Conservation (phyloP, 73 alveolate genomes). For the Breviolum minutum region DNA sequence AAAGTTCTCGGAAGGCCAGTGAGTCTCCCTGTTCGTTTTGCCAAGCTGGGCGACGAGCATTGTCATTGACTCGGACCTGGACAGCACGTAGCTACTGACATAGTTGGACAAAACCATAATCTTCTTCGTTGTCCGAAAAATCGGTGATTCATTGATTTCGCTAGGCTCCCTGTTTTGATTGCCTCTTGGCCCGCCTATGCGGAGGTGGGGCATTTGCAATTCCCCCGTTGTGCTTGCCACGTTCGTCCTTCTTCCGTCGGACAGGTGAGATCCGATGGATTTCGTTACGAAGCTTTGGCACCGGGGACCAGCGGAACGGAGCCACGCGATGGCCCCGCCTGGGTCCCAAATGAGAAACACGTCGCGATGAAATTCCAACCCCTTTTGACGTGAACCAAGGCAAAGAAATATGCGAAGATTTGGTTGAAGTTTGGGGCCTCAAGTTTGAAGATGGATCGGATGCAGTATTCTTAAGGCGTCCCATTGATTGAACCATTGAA, state of each 20-base stretch:
- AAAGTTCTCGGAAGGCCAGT: too few species aligned
- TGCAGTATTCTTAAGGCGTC: not conserved
- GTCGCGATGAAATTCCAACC: not conserved
- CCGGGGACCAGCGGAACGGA: slow-evolving; percentile 56
- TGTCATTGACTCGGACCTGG: too few species aligned
- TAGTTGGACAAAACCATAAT: too few species aligned
- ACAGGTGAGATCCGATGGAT: slow-evolving; percentile 38
- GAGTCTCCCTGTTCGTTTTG: too few species aligned
- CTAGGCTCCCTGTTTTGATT: not conserved
- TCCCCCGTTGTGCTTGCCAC: too few species aligned
- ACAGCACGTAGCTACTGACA: too few species aligned
- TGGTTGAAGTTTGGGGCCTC: slow-evolving; percentile 21
- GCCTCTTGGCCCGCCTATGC: not conserved
- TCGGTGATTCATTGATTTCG: not conserved
- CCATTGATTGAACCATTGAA: too few species aligned
- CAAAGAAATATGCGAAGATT: slow-evolving; percentile 41
- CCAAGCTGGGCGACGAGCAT: too few species aligned
- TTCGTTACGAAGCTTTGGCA: slow-evolving; percentile 41
- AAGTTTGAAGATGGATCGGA: not conserved
- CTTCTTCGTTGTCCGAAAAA: not conserved
- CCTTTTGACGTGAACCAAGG: not conserved
- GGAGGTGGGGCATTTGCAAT: not conserved
- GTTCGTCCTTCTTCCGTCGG: not conserved
- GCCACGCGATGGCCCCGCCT: slow-evolving; percentile 71
- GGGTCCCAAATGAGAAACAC: not conserved